Evolutionary conservation across 2,329 filamentous ascomycete species (phyloP).

Genomic region (Cryphonectria naterciae): DNA sequence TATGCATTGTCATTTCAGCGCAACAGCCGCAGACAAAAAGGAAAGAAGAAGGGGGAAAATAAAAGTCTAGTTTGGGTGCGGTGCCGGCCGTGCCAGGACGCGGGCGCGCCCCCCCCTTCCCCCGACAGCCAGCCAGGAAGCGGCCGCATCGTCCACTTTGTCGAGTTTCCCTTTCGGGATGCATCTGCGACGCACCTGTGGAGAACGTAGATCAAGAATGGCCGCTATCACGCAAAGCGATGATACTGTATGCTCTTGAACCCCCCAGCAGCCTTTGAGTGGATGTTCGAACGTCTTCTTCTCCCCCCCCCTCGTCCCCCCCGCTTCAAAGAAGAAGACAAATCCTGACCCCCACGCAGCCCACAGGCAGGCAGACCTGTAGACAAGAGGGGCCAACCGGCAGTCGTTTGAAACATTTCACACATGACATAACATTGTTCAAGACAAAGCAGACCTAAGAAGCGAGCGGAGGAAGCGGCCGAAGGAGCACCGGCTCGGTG

Average conservation of each 20-base stretch:
- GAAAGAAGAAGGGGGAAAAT: neutral
- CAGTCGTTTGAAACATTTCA: neutral
- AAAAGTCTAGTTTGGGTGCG: neutral
- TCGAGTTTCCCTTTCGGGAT: constrained; percentile 1
- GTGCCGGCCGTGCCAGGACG: neutral
- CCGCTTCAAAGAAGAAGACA: too few species aligned
- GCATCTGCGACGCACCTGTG: neutral
- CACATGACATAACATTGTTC: too few species aligned
- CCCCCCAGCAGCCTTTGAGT: neutral
- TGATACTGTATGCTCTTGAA: neutral
- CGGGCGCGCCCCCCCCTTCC: too few species aligned
- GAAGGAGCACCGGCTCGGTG: constrained; percentile 11
- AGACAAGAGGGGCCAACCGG: neutral
- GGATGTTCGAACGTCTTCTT: neutral
- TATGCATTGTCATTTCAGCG: neutral
- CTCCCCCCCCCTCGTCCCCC: too few species aligned
- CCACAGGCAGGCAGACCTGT: neutral
- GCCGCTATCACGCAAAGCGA: neutral
- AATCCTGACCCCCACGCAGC: neutral
- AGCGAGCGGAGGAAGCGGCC: neutral
- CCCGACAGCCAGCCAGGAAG: neutral
- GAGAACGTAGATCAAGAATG: neutral
- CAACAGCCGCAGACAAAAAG: neutral
- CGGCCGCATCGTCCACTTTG: constrained; percentile 6
- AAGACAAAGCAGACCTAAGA: neutral